Evolutionary conservation across 1,284 basidiomycete species (phyloP).

Genomic region (Meripilus lineatus): DNA sequence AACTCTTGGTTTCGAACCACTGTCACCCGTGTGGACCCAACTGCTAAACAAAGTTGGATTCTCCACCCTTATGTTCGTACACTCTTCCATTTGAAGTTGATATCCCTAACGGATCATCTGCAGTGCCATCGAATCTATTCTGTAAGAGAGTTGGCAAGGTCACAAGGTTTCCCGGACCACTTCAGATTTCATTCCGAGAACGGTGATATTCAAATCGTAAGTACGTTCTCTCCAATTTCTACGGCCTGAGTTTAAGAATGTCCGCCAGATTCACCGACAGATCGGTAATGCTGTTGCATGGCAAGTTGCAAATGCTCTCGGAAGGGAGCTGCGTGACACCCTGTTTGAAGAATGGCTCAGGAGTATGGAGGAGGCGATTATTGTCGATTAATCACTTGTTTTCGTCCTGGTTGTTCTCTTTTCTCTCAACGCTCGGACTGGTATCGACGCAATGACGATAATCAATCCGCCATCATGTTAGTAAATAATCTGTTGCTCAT

Average conservation of each 20-base stretch:
- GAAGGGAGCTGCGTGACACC: slow-evolving; percentile 48
- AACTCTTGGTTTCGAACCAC: slow-evolving; percentile 59
- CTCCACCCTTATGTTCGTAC: slow-evolving; percentile 54
- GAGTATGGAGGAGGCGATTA: too few species aligned
- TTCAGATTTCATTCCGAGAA: slow-evolving; percentile 54
- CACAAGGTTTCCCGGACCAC: slow-evolving; percentile 72
- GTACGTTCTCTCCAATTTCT: slow-evolving; percentile 19
- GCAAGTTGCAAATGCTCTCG: slow-evolving; percentile 57
- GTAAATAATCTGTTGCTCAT: too few species aligned
- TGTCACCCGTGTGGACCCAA: slow-evolving; percentile 69
- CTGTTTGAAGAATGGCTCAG: slow-evolving; percentile 51
- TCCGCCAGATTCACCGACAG: slow-evolving; percentile 61
- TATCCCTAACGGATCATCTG: background rate
- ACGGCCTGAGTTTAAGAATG: background rate
- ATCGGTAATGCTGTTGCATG: slow-evolving; percentile 76
- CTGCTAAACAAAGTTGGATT: slow-evolving; percentile 65
- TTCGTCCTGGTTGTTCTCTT: too few species aligned
- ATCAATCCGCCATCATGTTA: too few species aligned
- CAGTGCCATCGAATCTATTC: slow-evolving; percentile 63
- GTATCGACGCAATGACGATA: too few species aligned
- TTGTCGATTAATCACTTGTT: too few species aligned
- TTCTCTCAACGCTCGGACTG: too few species aligned
- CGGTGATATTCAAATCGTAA: slow-evolving; percentile 52
- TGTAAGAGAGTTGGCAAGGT: slow-evolving; percentile 68
- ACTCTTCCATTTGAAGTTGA: background rate